Conservation (phyloP, 2,329 filamentous ascomycete genomes). For the Emericellopsis cladophorae region DNA sequence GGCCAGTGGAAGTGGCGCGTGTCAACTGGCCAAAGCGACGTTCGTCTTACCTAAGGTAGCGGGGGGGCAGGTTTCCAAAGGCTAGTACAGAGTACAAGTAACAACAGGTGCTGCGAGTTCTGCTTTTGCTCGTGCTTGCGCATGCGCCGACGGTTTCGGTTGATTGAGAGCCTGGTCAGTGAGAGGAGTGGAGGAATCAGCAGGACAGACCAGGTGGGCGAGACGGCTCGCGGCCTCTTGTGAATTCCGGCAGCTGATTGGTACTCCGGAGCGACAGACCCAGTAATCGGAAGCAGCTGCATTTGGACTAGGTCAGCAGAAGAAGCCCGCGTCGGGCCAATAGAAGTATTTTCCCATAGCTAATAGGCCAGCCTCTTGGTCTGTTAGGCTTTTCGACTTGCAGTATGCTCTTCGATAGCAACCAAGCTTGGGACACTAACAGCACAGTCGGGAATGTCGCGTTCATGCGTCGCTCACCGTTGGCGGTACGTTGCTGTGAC, state of each 20-base stretch:
- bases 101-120: neutral
- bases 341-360: too few species aligned
- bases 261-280: too few species aligned
- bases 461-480: too few species aligned
- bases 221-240: neutral
- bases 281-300: too few species aligned
- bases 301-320: too few species aligned
- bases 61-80: neutral
- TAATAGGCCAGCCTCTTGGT: too few species aligned
- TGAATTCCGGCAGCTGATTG: neutral
- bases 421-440: too few species aligned
- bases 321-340: too few species aligned
- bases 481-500: too few species aligned
- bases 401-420: too few species aligned
- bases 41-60: conserved; percentile 1
- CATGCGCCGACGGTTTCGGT: conserved; percentile 1
- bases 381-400: too few species aligned
- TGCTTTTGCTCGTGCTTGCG: neutral
- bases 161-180: conserved; percentile 1
- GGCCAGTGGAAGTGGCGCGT: neutral
- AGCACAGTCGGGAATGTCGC: too few species aligned
- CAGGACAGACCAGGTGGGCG: neutral
- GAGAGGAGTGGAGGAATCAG: conserved; percentile 4
- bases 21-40: neutral
- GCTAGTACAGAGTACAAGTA: neutral